Conservation (phyloP, 306 rosid genomes). For the Prunus salicina region DNA sequence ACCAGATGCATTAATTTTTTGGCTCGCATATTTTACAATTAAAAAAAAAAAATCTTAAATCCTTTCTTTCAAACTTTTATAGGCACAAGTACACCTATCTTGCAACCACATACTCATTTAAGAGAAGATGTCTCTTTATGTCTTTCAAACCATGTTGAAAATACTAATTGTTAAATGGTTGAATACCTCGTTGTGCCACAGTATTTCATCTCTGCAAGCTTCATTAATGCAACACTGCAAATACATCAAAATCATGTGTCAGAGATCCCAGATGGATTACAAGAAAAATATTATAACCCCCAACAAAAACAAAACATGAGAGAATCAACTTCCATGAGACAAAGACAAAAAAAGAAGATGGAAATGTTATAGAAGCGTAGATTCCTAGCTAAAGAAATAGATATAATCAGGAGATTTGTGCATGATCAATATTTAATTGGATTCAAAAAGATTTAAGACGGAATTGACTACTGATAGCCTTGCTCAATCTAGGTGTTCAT, state of each 20-base stretch:
- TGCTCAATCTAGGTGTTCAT: neutral
- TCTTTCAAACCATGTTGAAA: neutral
- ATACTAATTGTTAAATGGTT: neutral
- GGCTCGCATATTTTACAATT: neutral
- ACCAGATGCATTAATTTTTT: neutral
- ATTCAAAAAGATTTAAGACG: neutral
- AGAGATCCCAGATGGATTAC: neutral
- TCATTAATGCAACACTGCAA: conserved; percentile 83
- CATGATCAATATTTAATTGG: neutral
- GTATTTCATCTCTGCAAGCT: conserved; percentile 85
- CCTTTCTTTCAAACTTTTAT: neutral
- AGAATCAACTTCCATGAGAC: neutral
- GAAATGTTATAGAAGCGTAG: neutral
- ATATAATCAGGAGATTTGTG: neutral
- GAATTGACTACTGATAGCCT: neutral
- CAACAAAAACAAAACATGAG: neutral
- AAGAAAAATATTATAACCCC: neutral
- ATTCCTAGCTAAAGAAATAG: neutral
- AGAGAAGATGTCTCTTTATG: neutral
- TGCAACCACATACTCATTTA: neutral
- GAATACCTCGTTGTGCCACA: conserved; percentile 93
- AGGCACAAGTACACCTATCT: neutral
- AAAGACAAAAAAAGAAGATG: neutral
- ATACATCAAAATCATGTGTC: conserved; percentile 29
- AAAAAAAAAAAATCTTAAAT: neutral